Evolutionary conservation across 148 eudicot genomes (phyloP), one percentile per base, ranked within the genome.

Genomic region (Rhododendron henanense): DNA sequence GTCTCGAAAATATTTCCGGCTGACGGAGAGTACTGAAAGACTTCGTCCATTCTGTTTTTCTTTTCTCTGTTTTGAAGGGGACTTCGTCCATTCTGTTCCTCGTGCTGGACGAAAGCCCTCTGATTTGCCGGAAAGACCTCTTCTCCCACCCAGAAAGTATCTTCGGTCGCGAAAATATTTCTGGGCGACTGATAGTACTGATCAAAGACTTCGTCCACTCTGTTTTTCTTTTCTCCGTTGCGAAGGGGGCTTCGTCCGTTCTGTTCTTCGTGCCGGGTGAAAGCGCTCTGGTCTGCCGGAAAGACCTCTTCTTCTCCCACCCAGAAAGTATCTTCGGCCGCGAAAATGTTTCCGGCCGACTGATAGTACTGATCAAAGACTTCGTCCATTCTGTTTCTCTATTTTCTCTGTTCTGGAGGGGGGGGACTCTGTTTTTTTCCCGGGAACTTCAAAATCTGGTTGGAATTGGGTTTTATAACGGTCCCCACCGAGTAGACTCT

Each of bases 81-180:
- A 4, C 77, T 41, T 41, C 45, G 45, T 41, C 45, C 45, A 41
- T 5, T 74, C 15, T 5, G 21, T 47, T 65, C 61, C 25, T 18
- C 1, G 69, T 87, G 90, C 4, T 73, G 81, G 14, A 51, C 59
- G 73, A 92, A 92, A 31, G 90, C 90, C 31, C 90, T 89, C 61
- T 4, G 87, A 0, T 82, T 84, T 48, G 5, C 81, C 63, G 79
- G 57, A 61, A 39, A 50, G n/a, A 10, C 50, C 79, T 75, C 79
- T 2, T 75, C 41, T 13, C 3, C 79, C n/a, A 8, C 10, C 23
- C 25, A 15, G 23, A 35, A 35, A 75, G 39, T 7, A 69, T 69
- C 1, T 10, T 45, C 18, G 1, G 48, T 37, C 85, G 83, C 77
- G 16, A 76, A 44, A 19, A 85, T 53, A 33, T 65, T 79, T 21